Evolutionary conservation across 164 flowering plant genomes (phyloP).

Genomic region (Magnolia sinica): DNA sequence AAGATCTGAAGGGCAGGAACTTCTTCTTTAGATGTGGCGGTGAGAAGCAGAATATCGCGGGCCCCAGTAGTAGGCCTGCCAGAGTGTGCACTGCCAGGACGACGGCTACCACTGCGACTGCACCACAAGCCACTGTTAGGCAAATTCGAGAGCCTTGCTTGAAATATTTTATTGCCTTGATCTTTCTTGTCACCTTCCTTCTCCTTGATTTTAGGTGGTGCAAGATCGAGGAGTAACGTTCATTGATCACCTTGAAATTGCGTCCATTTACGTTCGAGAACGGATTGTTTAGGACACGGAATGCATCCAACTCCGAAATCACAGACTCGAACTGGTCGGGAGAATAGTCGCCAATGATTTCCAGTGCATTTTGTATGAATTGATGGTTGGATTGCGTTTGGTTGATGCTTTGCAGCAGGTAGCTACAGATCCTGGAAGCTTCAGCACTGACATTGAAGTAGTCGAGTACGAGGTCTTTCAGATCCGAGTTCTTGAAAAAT

Average conservation of each 20-base stretch:
- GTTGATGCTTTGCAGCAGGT: slow-evolving; percentile 40
- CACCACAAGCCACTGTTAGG: slow-evolving; percentile 36
- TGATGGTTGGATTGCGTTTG: slow-evolving; percentile 32
- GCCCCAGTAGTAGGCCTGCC: slow-evolving; percentile 41
- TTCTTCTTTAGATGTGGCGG: slow-evolving; percentile 28
- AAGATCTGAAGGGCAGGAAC: slow-evolving; percentile 8
- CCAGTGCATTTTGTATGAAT: slow-evolving; percentile 32
- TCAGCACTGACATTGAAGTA: slow-evolving; percentile 62
- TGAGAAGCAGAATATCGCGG: slow-evolving; percentile 39
- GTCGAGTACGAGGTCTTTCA: slow-evolving; percentile 38
- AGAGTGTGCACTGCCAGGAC: slow-evolving; percentile 48
- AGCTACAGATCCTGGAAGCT: slow-evolving; percentile 53
- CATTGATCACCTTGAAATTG: slow-evolving; percentile 43
- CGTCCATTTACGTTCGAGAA: slow-evolving; percentile 27
- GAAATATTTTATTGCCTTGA: slow-evolving; percentile 36
- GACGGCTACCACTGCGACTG: slow-evolving; percentile 25
- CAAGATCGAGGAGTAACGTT: slow-evolving; percentile 39
- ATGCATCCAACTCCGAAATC: slow-evolving; percentile 28
- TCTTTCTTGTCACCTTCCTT: slow-evolving; percentile 39
- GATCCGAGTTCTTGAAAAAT: slow-evolving; percentile 30
- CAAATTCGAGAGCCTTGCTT: slow-evolving; percentile 36
- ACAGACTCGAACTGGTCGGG: slow-evolving; percentile 19
- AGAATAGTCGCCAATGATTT: slow-evolving; percentile 17
- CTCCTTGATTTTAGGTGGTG: slow-evolving; percentile 34
- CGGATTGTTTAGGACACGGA: slow-evolving; percentile 34